phyloP scores from a whole-genome alignment of 768 basidiomycete genomes.

The Boletus bicolor region DNA sequence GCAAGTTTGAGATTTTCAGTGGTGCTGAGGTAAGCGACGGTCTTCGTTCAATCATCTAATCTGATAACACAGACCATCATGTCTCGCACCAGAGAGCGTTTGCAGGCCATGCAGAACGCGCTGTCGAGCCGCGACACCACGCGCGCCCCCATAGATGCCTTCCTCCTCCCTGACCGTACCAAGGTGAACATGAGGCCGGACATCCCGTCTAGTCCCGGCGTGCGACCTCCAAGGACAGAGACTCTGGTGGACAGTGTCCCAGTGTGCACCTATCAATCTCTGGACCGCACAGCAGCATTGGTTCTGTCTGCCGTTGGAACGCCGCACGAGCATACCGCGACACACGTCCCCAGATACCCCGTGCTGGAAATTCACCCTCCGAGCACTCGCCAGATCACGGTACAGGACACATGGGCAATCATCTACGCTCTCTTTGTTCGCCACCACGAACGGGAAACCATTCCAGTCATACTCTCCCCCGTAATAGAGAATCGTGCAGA shows the following conservation, averaged over 20 bases:
- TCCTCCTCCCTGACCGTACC: constrained; percentile 18
- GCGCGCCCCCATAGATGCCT: background rate
- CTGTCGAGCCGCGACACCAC: background rate
- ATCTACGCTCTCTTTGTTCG: constrained; percentile 42
- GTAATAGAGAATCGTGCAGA: constrained; percentile 31
- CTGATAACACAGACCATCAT: constrained; percentile 5
- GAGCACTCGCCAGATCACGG: constrained; percentile 11
- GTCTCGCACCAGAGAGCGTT: constrained; percentile 1
- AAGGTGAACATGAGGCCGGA: constrained; percentile 3
- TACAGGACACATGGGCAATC: constrained; percentile 39
- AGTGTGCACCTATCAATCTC: constrained; percentile 12
- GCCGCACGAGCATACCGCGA: constrained; percentile 15
- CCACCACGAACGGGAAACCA: constrained; percentile 38
- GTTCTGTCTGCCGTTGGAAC: constrained; percentile 21
- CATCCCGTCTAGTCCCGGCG: background rate
- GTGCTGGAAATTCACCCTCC: constrained; percentile 15
- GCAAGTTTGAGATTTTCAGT: background rate
- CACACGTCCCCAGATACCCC: constrained; percentile 20
- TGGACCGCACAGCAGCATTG: constrained; percentile 10
- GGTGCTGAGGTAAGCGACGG: constrained; percentile 10
- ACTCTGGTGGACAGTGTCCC: constrained; percentile 8
- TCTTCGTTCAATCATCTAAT: background rate
- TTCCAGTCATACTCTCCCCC: constrained; percentile 37
- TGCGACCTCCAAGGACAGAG: background rate
- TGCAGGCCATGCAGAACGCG: constrained; percentile 14